Base-by-base conservation (phyloP, 768 basidiomycete genomes). In the Lepiota brunneoincarnata region DNA sequence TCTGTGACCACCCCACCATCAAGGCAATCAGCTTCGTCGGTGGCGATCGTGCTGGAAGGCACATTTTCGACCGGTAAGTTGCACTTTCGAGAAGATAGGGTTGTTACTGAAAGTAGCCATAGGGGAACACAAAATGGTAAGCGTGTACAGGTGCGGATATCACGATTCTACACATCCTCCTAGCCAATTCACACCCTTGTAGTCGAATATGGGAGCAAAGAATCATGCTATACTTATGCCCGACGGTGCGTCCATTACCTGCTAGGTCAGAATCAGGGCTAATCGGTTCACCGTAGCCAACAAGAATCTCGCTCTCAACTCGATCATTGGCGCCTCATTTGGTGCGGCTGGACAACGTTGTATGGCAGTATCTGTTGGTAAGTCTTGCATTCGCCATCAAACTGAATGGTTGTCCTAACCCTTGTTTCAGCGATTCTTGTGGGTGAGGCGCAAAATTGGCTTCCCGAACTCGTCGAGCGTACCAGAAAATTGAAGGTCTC, bases 311-410 rank as follows among this genome's bases (percentile, higher is more conserved):
- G 85, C 93, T 10, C 72, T 98, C 35, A 98, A 98, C 70, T 93
- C 94, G 0, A 84, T 98, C 48, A 75, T 93, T 47, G 95, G 95
- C 12, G 94, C 95, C 38, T 95, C 93, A 4, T 98, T 97, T 60
- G 95, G 95, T 51, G 96, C 96, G 59, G 96, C 96, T 26, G 96
- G 96, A 11, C 96, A 98, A 68, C 82, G 97, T 54, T 98, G 95
- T 73, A 98, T 97, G 95, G 95, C 93, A 11, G 73, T 96, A 39
- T 96, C 93, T 11, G 93, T 95, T 28, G 89, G 92, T 89, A 58
- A 63, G 84, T 61, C 46, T 12, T 15, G 3, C 23, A n/a, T n/a
- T 39, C 41, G 15, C 9, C 10, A 26, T 26, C 11, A 24, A 24
- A 53, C 11, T 40, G 50, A 17, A 37, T 48, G 47, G 28, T 43